Evolutionary conservation across 2,329 filamentous ascomycete species (phyloP), one percentile per base, ranked within the genome.

Genomic region (Calonectria crousiana): DNA sequence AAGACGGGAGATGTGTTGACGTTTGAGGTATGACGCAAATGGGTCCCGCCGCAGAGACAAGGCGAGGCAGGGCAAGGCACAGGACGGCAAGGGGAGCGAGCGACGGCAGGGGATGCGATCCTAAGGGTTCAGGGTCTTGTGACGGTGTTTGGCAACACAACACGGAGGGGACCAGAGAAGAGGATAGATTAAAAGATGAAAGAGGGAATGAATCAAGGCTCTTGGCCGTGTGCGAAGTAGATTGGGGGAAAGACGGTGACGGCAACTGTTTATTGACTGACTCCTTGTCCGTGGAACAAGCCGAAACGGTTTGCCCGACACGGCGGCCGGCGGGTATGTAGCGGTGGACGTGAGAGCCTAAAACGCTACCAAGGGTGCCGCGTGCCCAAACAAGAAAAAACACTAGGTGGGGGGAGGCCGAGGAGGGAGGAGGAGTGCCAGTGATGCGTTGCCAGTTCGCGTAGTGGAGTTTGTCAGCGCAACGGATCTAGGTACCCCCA

Each of bases 21-120:
- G 76, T 72, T 75, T 52, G 56, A 71, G 73, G 73, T 80, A 80
- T 80, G 78, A 80, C 78, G 78, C 77, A 79, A 72, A 79, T 76
- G 72, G 74, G 76, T 65, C 68, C 74, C 76, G 78, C 77, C 67
- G 36, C 23, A 49, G 38, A 69, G 71, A 68, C 74, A 78, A 79
- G 78, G 74, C 77, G 78, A 28, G 78, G 74, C 77, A 79, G n/a
- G 28, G 44, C 32, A 60, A 64, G 30, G 60, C 18, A 49, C 60
- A 65, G 69, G 51, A 38, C 32, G 34, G n/a, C 65, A 67, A n/a
- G 6, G 20, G 34, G n/a, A 36, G 30, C 32, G 53, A 36, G n/a
- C 20, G 8, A 34, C n/a, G 13, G 56, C 32, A 26, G 56, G 32
- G 56, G n/a, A 60, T 38, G 56, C 34, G 56, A 56, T 62, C 23